Base-by-base conservation (phyloP, 2,329 filamentous ascomycete species). In the Xylariaceae sp. region DNA sequence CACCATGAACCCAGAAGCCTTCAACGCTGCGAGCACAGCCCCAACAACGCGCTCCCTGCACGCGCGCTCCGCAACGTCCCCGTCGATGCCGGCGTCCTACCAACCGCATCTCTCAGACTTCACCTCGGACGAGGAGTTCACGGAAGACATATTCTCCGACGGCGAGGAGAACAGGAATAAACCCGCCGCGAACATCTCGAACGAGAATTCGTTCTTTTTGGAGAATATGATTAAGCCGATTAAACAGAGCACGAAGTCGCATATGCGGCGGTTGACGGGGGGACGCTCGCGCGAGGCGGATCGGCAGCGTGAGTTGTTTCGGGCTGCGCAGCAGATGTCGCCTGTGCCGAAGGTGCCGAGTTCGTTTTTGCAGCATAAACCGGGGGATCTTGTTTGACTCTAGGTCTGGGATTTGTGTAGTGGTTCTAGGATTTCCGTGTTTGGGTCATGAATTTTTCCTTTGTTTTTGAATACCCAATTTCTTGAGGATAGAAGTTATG, bases 31-130 rank as follows among this genome's bases (percentile, higher is more conserved):
- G 5, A 49, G 51, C 8, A 45, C 48, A 13, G 18, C 53, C n/a
- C 71, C 74, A 11, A 71, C 74, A 6, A 80, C 91, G 4, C 89
- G 90, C 0, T 83, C 82, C 2, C 77, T 96, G 17, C 92, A 96
- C 71, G 82, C 85, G 4, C 86, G 93, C 15, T 95, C 91, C 10
- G 83, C 96, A 55, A 97, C 93, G 0, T 95, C 90, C 0, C 92
- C 93, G 0, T 84, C 84, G 6, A 78, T 82, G 4, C 78, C 84
- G 9, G 74, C 80, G 4, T 80, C 80, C 6, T 81, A 83, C 66
- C 79, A 85, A 62, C 73, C 78, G 9, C 80, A 80, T 39, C 78
- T 83, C 57, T 80, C 79, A 44, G 85, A 89, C 10, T 80, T 89
- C 53, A 78, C 86, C 2, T 90, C 88, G 0, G 88, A 95, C 59